A percentile compares a stretch with the other conserved stretches of the same genome.
phyloP scores from a whole-genome alignment of 805 yeast genomes.

The Saturnispora gosingensis region DNA sequence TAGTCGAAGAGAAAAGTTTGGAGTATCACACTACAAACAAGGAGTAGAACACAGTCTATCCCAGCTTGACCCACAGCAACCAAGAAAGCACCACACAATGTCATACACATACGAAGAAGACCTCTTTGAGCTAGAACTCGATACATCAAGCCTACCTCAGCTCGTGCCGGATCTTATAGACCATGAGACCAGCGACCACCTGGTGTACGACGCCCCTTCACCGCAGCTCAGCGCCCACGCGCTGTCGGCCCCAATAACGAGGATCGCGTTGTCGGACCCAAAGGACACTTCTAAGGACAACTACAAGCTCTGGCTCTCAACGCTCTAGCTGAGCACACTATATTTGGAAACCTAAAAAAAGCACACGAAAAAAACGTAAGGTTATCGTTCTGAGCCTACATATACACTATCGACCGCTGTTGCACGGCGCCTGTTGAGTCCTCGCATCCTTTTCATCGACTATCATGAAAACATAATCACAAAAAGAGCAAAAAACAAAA shows the following conservation, averaged over 20 bases:
- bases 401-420: not conserved
- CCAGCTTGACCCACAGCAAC: too few species aligned
- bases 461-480: too few species aligned
- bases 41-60: not conserved
- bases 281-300: slow-evolving; percentile 6
- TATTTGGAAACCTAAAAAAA: not conserved
- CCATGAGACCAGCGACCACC: not conserved
- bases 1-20: not conserved
- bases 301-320: slow-evolving; percentile 5
- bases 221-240: slow-evolving; percentile 1
- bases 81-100: not conserved
- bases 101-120: slow-evolving; percentile 2
- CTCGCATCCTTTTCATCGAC: not conserved
- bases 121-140: not conserved
- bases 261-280: slow-evolving; percentile 1
- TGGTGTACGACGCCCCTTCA: slow-evolving; percentile 1
- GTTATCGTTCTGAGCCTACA: not conserved
- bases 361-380: not conserved
- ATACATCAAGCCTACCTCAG: slow-evolving; percentile 1
- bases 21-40: not conserved
- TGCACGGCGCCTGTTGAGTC: not conserved
- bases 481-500: too few species aligned
- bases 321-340: not conserved
- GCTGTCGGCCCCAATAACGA: not conserved
- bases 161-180: not conserved